Evolutionary conservation across 140 eudicot species (phyloP).

Genomic region (Stevia rebaudiana): DNA sequence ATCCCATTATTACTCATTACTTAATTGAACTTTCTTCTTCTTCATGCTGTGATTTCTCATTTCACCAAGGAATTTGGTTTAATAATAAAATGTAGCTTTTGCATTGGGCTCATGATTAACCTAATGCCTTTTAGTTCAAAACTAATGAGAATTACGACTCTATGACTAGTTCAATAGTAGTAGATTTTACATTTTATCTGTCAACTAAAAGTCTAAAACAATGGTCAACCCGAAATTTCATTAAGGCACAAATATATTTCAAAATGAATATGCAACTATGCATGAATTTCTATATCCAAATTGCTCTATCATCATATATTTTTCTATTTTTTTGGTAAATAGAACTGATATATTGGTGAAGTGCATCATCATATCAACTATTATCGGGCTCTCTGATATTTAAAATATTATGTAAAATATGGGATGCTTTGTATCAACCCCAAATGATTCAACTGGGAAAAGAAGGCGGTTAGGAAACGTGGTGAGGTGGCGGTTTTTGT

Average conservation of each 20-base stretch:
- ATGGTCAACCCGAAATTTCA: conserved; percentile 19
- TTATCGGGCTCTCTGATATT: conserved; percentile 23
- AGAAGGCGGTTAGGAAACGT: conserved; percentile 76
- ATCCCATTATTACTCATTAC: too few species aligned
- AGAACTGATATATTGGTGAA: conserved; percentile 23
- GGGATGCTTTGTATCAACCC: conserved; percentile 91
- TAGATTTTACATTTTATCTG: conserved; percentile 24
- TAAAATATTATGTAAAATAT: conserved; percentile 33
- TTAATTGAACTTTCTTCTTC: conserved; percentile 13
- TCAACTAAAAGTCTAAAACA: not conserved
- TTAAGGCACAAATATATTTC: not conserved
- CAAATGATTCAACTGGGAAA: conserved; percentile 70
- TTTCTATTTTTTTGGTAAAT: not conserved
- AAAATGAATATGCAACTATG: conserved; percentile 5
- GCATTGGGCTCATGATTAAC: conserved; percentile 47
- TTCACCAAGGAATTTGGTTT: not conserved
- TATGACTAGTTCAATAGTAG: conserved; percentile 26
- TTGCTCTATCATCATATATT: not conserved
- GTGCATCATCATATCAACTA: conserved; percentile 1
- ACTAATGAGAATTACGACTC: conserved; percentile 48
- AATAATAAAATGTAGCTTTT: conserved; percentile 4
- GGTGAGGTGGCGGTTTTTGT: conserved; percentile 89
- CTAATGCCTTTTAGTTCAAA: conserved; percentile 54
- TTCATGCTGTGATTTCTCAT: conserved; percentile 3
- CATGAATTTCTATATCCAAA: not conserved